phyloP scores from a whole-genome alignment of 371 early-diverging fungal species.

The Capillidium rhysosporum region DNA sequence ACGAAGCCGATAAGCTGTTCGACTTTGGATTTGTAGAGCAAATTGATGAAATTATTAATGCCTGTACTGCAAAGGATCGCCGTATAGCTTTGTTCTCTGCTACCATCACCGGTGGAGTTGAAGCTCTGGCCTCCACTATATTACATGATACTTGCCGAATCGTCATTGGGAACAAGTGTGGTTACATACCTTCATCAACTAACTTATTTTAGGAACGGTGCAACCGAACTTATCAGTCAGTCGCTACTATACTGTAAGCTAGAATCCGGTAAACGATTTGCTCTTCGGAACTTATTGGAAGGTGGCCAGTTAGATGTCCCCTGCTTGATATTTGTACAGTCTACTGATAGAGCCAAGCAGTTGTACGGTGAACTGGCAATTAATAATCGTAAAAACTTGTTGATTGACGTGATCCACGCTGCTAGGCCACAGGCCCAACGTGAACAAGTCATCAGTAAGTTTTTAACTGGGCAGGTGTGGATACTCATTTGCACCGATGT shows the following conservation, averaged over 20 bases:
- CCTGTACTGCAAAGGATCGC: constrained; percentile 48
- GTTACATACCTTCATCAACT: neutral
- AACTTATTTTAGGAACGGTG: constrained; percentile 54
- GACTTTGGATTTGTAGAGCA: constrained; percentile 83
- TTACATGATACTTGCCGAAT: constrained; percentile 78
- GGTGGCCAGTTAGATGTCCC: constrained; percentile 64
- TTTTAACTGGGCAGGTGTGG: constrained; percentile 80
- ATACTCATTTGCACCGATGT: constrained; percentile 93
- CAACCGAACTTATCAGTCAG: constrained; percentile 80
- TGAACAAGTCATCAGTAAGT: constrained; percentile 73
- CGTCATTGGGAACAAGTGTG: constrained; percentile 69
- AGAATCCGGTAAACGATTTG: constrained; percentile 84
- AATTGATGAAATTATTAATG: constrained; percentile 71
- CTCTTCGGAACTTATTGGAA: constrained; percentile 70
- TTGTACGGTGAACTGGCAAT: constrained; percentile 85
- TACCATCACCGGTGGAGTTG: constrained; percentile 81
- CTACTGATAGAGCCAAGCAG: constrained; percentile 88
- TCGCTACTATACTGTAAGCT: constrained; percentile 77
- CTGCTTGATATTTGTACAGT: constrained; percentile 85
- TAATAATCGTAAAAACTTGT: constrained; percentile 75
- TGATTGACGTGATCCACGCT: constrained; percentile 71
- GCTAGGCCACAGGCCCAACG: constrained; percentile 83
- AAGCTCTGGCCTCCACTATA: constrained; percentile 66
- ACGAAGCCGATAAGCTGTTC: constrained; percentile 87
- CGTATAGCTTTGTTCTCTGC: constrained; percentile 88